Evolutionary conservation across 352 stramenopile genomes (phyloP).

Genomic region (Globisporangium okanoganense): DNA sequence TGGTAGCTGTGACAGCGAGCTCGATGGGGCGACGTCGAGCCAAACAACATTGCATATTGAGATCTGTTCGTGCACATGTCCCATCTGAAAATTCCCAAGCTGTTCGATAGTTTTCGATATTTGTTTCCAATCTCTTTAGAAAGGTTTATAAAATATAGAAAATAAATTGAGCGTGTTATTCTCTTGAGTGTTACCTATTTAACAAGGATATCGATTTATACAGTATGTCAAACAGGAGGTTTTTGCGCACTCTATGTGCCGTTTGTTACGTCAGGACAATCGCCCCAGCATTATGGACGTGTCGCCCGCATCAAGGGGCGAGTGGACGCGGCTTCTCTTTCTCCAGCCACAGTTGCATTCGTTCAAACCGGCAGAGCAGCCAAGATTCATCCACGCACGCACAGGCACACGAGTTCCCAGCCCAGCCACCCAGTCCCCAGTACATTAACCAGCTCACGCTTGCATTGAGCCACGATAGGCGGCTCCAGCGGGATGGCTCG

Average conservation of each 20-base stretch:
- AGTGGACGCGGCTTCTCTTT: not conserved
- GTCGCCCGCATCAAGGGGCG: not conserved
- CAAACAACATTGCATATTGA: not conserved
- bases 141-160: not conserved
- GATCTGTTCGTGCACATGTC: conserved; percentile 9
- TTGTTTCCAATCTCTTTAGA: not conserved
- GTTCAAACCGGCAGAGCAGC: not conserved
- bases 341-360: not conserved
- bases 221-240: not conserved
- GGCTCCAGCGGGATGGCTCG: conserved; percentile 3
- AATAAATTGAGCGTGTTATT: no score
- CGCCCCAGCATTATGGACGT: not conserved
- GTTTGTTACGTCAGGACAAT: conserved; percentile 12
- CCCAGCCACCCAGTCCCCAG: not conserved
- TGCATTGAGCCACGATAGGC: conserved; percentile 1
- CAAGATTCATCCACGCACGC: not conserved
- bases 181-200: not conserved
- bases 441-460: no score
- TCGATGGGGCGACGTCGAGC: no score
- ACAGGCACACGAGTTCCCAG: not conserved
- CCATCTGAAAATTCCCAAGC: not conserved
- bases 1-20: no score
- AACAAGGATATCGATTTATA: not conserved
- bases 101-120: conserved; percentile 10
- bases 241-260: conserved; percentile 5